Evolutionary conservation across 495 filamentous ascomycete species (phyloP), one percentile per base, ranked within the genome.

Genomic region (Cladorrhinum samala): DNA sequence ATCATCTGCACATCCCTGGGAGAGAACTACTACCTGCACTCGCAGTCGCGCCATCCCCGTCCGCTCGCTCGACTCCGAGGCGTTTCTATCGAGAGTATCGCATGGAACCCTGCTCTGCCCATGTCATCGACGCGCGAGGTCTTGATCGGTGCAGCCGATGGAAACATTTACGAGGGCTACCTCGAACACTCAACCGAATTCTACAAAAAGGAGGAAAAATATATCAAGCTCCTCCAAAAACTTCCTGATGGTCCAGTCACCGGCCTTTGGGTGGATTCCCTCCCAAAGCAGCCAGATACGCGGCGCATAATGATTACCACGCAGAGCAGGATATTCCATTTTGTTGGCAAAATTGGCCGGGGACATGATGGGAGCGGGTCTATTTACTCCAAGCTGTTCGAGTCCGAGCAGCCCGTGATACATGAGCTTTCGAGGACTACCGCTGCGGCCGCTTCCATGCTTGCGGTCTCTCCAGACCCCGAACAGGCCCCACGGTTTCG

Each of bases 11-110:
- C 93, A 1, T 86, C 89, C 9, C 80, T 89, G 20, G 89, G 88
- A 66, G 93, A 97, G 69, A 97, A 96, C 69, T 97, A 90, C 75
- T 98, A 98, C 68, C 84, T 98, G 9, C 93, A 97, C 67, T 91
- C 89, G 23, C 93, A 97, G 66, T 92, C 90, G 25, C 82, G 88
- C 53, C 88, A 91, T 60, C 88, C 90, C 8, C 87, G 93, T 53
- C 77, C 85, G 19, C 74, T 98, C 30, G 83, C 87, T 40, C 83
- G 89, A 25, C 71, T 98, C 42, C 92, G 91, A 63, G 88, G 88
- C 8, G 88, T 96, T 40, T 69, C 79, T 9, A 87, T 97, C 36
- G 93, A 97, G 66, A 85, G 84, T 54, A 76, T 98, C 57, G 89
- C 91, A 44, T 98, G 93, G 93, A 96, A 88, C 64, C 94, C 93